Evolutionary conservation across 1,139 yeast genomes (phyloP), one percentile per base, ranked within the genome.

Genomic region (Debaryomyces robertsiae): DNA sequence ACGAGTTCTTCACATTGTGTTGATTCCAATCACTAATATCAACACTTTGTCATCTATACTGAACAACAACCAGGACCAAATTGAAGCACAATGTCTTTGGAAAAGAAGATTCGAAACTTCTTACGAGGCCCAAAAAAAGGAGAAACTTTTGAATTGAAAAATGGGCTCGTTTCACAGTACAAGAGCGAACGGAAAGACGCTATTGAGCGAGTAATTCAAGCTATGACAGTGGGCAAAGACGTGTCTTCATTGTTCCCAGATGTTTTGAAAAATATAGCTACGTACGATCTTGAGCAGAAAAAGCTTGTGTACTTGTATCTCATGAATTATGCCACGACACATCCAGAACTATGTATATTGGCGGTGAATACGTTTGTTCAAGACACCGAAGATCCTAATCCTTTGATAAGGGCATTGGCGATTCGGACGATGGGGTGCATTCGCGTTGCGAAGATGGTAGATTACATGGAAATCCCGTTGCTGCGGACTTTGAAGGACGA

Each of bases 341-440:
- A 94, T 59, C 98, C 98, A 0, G 98, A 94, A 65, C 75, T 94
- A 47, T 90, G 96, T 60, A 90, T 94, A 51, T 73, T 94, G 55
- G 99, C 98, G 2, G 98, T 94, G 40, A 94, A 94, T 62, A 94
- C 99, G 1, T 94, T 94, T 75, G 96, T 94, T 22, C 84, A 85
- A 56, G 99, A 94, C 64, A 84, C 97, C 1, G 96, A 89, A 60
- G 98, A 93, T 60, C 96, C 97, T 33, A 94, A 94, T 58, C 99
- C 99, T 1, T 74, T 94, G 56, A 91, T 94, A 24, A 76, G 98
- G 44, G 97, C 98, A 0, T 77, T 94, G 63, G 98, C 99, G 0
- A 91, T 94, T 45, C 79, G 98, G 57, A 94, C 99, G 9, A 94
- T 94, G 99, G 98, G 98, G 1, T 93, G 98, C 68, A 90, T 94